Evolutionary conservation across 495 filamentous ascomycete genomes (phyloP).

Genomic region (Sporormia fimetaria): DNA sequence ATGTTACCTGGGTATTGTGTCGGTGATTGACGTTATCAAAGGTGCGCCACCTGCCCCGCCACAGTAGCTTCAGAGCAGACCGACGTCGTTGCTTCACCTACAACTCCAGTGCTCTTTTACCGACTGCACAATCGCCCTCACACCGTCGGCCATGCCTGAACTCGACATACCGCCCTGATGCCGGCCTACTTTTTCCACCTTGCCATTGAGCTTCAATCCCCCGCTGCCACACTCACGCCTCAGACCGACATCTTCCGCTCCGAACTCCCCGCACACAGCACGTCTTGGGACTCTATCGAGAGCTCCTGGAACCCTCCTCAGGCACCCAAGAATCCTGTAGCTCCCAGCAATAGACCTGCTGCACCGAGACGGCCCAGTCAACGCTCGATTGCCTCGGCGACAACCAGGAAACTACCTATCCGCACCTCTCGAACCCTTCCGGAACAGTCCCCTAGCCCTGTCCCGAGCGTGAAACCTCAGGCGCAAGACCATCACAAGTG

Average conservation of each 20-base stretch:
- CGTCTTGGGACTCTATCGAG: slow-evolving; percentile 25
- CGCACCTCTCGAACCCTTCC: no score
- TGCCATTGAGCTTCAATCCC: slow-evolving; percentile 63
- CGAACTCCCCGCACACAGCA: slow-evolving; percentile 34
- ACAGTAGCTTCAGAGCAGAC: neutral
- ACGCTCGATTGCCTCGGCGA: slow-evolving; percentile 7
- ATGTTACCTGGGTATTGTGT: no score
- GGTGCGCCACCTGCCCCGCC: slow-evolving; percentile 1
- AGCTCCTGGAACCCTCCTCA: slow-evolving; percentile 3
- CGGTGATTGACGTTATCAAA: no score
- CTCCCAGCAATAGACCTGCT: slow-evolving; percentile 6
- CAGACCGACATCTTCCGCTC: slow-evolving; percentile 40
- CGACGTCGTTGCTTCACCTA: no score
- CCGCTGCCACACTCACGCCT: slow-evolving; percentile 27
- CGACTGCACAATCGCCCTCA: neutral
- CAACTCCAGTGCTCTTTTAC: neutral
- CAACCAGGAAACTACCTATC: no score
- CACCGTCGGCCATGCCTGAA: slow-evolving; percentile 3
- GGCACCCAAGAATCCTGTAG: slow-evolving; percentile 9
- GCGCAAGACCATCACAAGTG: slow-evolving; percentile 5
- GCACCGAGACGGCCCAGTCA: slow-evolving; percentile 15
- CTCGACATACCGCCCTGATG: slow-evolving; percentile 37
- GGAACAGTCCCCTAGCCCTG: slow-evolving; percentile 23
- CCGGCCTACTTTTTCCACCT: slow-evolving; percentile 89
- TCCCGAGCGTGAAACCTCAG: slow-evolving; percentile 13